Evolutionary conservation across 2,329 filamentous ascomycete genomes (phyloP).

Genomic region (Exophiala oligosperma): DNA sequence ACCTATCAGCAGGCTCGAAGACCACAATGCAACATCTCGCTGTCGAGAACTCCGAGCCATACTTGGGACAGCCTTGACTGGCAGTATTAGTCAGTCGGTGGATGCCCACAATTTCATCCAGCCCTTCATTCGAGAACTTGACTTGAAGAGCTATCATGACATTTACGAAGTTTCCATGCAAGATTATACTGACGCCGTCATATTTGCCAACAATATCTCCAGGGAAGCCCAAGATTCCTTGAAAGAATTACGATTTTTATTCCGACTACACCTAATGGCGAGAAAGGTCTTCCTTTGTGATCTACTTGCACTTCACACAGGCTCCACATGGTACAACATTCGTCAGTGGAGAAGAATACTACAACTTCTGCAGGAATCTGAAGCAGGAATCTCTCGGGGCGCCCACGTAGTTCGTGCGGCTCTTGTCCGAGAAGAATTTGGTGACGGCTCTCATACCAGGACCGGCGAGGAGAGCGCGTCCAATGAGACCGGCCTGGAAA

Average conservation of each 20-base stretch:
- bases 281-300: slow-evolving; percentile 86
- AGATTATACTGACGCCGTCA: slow-evolving; percentile 69
- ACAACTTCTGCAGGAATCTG: slow-evolving; percentile 78
- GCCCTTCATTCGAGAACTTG: slow-evolving; percentile 72
- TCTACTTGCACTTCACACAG: slow-evolving; percentile 82
- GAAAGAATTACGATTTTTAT: slow-evolving; percentile 76
- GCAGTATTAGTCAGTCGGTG: slow-evolving; percentile 70
- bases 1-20: slow-evolving; percentile 88
- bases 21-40: slow-evolving; percentile 73
- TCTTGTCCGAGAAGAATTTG: slow-evolving; percentile 23
- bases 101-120: slow-evolving; percentile 69
- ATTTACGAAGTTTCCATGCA: slow-evolving; percentile 77
- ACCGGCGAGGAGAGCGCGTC: neutral
- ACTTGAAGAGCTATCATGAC: slow-evolving; percentile 90
- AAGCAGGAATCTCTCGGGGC: slow-evolving; percentile 11
- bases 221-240: slow-evolving; percentile 77
- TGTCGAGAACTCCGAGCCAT: slow-evolving; percentile 77
- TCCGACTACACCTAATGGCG: slow-evolving; percentile 75
- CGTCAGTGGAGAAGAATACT: slow-evolving; percentile 57
- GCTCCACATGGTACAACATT: slow-evolving; percentile 36
- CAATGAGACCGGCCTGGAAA: slow-evolving; percentile 1
- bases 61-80: slow-evolving; percentile 68
- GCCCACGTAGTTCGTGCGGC: slow-evolving; percentile 14
- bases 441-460: neutral
- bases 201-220: slow-evolving; percentile 63